Evolutionary conservation across 1,284 basidiomycete species (phyloP).

Genomic region (Gomphus bonarii): DNA sequence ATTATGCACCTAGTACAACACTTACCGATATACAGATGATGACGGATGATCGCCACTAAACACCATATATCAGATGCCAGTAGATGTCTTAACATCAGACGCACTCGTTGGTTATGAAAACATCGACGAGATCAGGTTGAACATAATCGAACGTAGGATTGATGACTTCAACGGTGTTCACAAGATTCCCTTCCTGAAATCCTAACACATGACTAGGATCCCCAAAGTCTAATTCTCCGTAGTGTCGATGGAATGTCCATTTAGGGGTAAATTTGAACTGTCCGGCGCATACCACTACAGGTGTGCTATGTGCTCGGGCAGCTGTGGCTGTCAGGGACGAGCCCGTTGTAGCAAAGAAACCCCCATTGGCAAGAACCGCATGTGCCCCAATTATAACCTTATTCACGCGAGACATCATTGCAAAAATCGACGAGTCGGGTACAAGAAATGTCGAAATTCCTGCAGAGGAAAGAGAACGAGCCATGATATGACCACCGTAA

Average conservation of each 20-base stretch:
- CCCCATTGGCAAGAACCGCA: constrained; percentile 91
- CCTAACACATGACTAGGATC: constrained; percentile 77
- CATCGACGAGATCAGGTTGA: constrained; percentile 82
- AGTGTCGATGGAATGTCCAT: constrained; percentile 89
- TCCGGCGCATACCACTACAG: constrained; percentile 89
- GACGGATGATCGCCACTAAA: constrained; percentile 84
- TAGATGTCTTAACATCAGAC: constrained; percentile 24
- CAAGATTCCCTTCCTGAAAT: constrained; percentile 67
- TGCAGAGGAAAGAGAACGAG: constrained; percentile 62
- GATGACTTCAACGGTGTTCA: constrained; percentile 80
- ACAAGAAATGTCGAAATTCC: constrained; percentile 92
- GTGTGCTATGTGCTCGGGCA: constrained; percentile 86
- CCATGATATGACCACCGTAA: constrained; percentile 82
- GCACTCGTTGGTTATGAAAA: constrained; percentile 95
- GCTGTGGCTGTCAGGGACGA: constrained; percentile 80
- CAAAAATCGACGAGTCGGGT: constrained; percentile 91
- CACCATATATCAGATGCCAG: neutral
- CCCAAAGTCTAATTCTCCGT: constrained; percentile 79
- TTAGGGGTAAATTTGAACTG: constrained; percentile 94
- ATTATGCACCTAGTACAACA: constrained; percentile 1
- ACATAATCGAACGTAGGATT: constrained; percentile 96
- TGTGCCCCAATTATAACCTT: constrained; percentile 94
- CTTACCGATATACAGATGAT: constrained; percentile 78
- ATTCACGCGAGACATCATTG: constrained; percentile 93
- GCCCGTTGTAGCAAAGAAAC: constrained; percentile 84